These are phyloP conservation scores for Hyaloraphidium curvatum DNA, from an alignment of 192 early-diverging fungal genomes.

Conservation along the genomic window DNA sequence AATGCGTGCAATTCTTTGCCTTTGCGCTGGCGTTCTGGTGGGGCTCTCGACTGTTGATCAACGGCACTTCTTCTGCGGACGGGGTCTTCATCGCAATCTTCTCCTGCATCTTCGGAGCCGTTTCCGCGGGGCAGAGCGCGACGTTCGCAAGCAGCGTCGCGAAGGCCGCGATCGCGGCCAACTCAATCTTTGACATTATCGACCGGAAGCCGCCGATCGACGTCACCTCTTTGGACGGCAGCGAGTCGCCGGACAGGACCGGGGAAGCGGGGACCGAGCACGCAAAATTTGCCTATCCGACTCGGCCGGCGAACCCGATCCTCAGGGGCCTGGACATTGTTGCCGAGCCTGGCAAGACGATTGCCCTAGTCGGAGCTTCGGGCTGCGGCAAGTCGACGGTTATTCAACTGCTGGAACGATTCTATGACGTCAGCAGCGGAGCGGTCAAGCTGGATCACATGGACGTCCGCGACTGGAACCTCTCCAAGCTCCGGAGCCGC, in stretches of 20 bases:
- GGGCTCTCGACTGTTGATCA: conserved; percentile 31
- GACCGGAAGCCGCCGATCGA: conserved; percentile 59
- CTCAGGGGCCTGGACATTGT: conserved; percentile 32
- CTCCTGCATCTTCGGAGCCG: conserved; percentile 50
- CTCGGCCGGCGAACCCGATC: conserved; percentile 35
- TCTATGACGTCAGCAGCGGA: conserved; percentile 58
- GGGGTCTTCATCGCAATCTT: conserved; percentile 46
- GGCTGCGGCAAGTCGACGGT: conserved; percentile 27
- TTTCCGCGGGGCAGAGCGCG: conserved; percentile 38
- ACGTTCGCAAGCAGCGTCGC: conserved; percentile 51
- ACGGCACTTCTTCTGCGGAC: not conserved
- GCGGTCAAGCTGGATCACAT: conserved; percentile 32
- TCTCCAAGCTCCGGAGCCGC: conserved; percentile 42
- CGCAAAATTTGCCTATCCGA: conserved; percentile 43
- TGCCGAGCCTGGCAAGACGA: conserved; percentile 43
- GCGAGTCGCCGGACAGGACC: conserved; percentile 4
- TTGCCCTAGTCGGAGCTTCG: conserved; percentile 44
- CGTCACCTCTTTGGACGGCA: conserved; percentile 17
- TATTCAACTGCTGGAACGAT: conserved; percentile 44
- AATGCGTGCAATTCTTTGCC: conserved; percentile 48
- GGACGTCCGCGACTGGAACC: conserved; percentile 36
- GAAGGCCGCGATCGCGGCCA: conserved; percentile 61
- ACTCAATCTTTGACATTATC: conserved; percentile 46
- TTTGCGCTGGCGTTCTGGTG: conserved; percentile 56
- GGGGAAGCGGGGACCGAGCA: conserved; percentile 12